Conservation (phyloP, 163 green algal genomes). For the Scenedesmus sp. region DNA sequence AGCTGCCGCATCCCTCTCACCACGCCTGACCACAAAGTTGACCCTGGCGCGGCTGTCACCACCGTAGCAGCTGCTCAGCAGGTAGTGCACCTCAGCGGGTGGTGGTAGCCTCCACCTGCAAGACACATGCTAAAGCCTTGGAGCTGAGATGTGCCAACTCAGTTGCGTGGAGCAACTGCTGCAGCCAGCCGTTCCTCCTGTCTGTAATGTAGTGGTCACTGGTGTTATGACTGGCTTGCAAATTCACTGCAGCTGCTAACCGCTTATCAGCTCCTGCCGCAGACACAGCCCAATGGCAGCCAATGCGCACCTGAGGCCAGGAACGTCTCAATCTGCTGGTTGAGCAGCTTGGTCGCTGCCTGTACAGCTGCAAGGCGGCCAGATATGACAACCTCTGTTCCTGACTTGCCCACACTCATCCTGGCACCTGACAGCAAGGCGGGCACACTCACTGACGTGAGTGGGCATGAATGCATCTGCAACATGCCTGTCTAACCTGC, state of each 20-base stretch:
- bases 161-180: neutral
- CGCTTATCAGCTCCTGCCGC: too few relatives aligned
- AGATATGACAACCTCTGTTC: neutral
- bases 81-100: slow-evolving; percentile 30
- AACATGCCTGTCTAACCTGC: neutral
- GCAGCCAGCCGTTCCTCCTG: too few relatives aligned
- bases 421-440: neutral
- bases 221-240: too few relatives aligned
- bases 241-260: too few relatives aligned
- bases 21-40: neutral
- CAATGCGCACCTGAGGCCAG: neutral
- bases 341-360: neutral
- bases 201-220: too few relatives aligned
- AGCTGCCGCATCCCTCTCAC: neutral
- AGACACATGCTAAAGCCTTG: neutral
- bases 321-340: slow-evolving; percentile 6
- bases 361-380: neutral
- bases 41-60: neutral
- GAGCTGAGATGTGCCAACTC: neutral
- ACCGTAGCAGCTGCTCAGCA: slow-evolving; percentile 6
- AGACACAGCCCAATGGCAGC: neutral
- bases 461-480: neutral
- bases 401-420: neutral
- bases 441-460: neutral
- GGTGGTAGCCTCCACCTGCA: slow-evolving; percentile 27